These are phyloP conservation scores for Ampelocalamus luodianensis DNA, from an alignment of 176 grass and related monocot genomes.

Conservation along the genomic window DNA sequence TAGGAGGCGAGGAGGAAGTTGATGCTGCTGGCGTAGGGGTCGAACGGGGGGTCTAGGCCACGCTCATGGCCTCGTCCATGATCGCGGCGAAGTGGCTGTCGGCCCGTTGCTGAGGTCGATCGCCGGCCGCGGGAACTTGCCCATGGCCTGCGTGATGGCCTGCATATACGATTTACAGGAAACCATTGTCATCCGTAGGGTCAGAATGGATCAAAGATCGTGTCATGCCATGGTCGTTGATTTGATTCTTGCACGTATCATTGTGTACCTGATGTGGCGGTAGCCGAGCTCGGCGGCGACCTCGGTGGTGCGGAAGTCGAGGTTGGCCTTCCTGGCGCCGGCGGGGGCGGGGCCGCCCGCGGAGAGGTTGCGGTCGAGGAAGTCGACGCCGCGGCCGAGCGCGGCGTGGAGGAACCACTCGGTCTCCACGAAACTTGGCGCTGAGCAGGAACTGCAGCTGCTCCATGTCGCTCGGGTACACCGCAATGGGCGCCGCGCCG, in stretches of 20 bases:
- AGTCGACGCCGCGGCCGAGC: constrained; percentile 61
- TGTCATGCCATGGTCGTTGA: background rate
- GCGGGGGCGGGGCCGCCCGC: constrained; percentile 47
- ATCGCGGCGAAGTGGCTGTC: constrained; percentile 50
- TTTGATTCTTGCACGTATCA: background rate
- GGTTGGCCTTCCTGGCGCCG: constrained; percentile 52
- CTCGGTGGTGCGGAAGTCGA: constrained; percentile 58
- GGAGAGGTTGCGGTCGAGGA: constrained; percentile 51
- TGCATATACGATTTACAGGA: background rate
- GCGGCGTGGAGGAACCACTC: constrained; percentile 84
- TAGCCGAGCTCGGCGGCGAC: constrained; percentile 82
- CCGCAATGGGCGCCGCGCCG: too few relatives aligned
- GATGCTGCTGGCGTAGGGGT: constrained; percentile 61
- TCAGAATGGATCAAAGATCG: background rate
- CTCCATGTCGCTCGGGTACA: constrained; percentile 67
- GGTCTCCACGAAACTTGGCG: constrained; percentile 76
- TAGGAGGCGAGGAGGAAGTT: constrained; percentile 90
- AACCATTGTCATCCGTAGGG: background rate
- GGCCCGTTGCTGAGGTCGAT: constrained; percentile 59
- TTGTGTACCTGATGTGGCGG: constrained; percentile 60
- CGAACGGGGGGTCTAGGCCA: constrained; percentile 68
- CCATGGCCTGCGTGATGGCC: constrained; percentile 66
- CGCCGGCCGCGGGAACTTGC: constrained; percentile 72
- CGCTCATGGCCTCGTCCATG: constrained; percentile 77
- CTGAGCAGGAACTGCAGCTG: constrained; percentile 80